These are phyloP conservation scores for Wickerhamomyces sp. DNA, from an alignment of 1,139 yeast genomes.

Conservation along the genomic window DNA sequence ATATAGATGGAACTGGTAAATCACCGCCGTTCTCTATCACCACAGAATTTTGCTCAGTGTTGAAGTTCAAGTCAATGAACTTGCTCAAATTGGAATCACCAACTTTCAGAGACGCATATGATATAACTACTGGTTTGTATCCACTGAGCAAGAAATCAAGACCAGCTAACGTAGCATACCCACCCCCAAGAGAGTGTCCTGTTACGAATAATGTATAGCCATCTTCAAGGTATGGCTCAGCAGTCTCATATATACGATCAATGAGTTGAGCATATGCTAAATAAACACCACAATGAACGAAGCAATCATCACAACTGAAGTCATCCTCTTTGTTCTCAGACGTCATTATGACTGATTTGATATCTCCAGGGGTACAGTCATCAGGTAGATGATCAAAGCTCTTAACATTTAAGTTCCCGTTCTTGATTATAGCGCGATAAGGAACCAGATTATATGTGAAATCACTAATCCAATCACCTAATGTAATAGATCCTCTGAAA, in stretches of 20 bases:
- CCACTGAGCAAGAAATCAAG: slow-evolving; percentile 53
- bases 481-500: slow-evolving; percentile 19
- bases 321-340: slow-evolving; percentile 6
- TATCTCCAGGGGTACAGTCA: no score
- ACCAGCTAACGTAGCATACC: slow-evolving; percentile 57
- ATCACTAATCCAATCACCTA: slow-evolving; percentile 57
- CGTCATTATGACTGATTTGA: not conserved
- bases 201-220: slow-evolving; percentile 49
- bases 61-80: slow-evolving; percentile 46
- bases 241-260: slow-evolving; percentile 30
- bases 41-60: slow-evolving; percentile 27
- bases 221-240: slow-evolving; percentile 30
- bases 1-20: slow-evolving; percentile 26
- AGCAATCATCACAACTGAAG: slow-evolving; percentile 41
- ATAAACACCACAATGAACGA: slow-evolving; percentile 55
- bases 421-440: slow-evolving; percentile 10
- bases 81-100: slow-evolving; percentile 48
- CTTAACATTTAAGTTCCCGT: no score
- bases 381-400: no score
- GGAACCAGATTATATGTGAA: slow-evolving; percentile 28
- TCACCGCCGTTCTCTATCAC: slow-evolving; percentile 28
- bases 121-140: slow-evolving; percentile 45
- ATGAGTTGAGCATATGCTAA: slow-evolving; percentile 37
- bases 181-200: slow-evolving; percentile 78
- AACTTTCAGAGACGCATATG: slow-evolving; percentile 61